Conservation (phyloP, 495 filamentous ascomycete genomes). For the Articulospora tetracladia region DNA sequence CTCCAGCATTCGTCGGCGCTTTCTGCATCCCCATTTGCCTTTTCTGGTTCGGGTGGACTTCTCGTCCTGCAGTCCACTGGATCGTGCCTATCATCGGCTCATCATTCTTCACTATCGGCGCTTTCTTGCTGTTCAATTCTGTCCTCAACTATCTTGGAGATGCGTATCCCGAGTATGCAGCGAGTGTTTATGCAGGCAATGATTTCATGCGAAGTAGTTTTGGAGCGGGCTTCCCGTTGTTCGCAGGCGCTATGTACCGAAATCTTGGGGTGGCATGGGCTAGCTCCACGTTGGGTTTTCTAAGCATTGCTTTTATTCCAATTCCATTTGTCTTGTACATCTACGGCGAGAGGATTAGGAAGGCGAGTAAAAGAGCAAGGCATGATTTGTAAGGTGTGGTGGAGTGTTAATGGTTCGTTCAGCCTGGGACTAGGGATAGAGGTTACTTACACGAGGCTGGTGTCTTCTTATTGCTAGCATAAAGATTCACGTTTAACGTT, state of each 20-base stretch:
- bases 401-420: too few relatives aligned
- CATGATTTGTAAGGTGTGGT: constrained; percentile 12
- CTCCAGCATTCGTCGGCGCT: constrained; percentile 50
- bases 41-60: constrained; percentile 58
- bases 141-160: constrained; percentile 38
- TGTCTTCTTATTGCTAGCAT: too few relatives aligned
- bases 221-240: constrained; percentile 44
- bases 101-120: constrained; percentile 45
- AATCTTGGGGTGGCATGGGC: constrained; percentile 53
- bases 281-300: constrained; percentile 52
- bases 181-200: constrained; percentile 44
- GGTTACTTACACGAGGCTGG: too few relatives aligned
- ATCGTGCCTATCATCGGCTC: constrained; percentile 37
- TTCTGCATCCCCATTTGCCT: constrained; percentile 48
- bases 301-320: constrained; percentile 52
- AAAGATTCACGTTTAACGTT: too few relatives aligned
- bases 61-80: constrained; percentile 24
- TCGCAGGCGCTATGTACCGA: constrained; percentile 32
- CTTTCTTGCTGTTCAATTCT: constrained; percentile 54
- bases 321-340: constrained; percentile 34
- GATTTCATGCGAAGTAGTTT: constrained; percentile 40
- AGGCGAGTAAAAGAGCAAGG: constrained; percentile 14
- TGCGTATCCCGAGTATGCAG: constrained; percentile 37
- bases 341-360: constrained; percentile 15
- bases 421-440: background rate